phyloP scores from a whole-genome alignment of 441 rosid genomes.

The Syzygium syzygioides region DNA sequence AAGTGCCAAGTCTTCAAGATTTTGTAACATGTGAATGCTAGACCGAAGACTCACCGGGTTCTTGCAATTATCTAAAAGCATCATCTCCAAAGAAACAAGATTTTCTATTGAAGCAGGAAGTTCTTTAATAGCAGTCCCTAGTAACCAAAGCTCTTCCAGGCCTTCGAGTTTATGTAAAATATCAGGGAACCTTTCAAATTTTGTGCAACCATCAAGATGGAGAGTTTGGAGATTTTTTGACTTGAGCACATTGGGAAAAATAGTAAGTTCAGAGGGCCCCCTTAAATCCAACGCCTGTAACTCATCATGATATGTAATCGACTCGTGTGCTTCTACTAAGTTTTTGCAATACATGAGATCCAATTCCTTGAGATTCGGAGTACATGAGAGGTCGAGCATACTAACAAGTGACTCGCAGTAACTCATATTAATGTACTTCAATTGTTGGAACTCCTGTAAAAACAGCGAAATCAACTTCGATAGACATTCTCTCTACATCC shows the following conservation, averaged over 20 bases:
- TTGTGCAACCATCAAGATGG: not conserved
- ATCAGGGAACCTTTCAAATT: not conserved
- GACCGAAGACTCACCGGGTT: not conserved
- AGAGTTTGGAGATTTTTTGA: not conserved
- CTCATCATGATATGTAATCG: not conserved
- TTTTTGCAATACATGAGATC: fast-evolving
- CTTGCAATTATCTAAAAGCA: not conserved
- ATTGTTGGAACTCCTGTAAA: not conserved
- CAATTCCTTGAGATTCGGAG: not conserved
- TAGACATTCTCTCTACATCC: not conserved
- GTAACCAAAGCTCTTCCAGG: fast-evolving
- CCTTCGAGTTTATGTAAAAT: not conserved
- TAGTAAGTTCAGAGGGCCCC: not conserved
- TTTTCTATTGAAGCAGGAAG: not conserved
- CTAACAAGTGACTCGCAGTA: not conserved
- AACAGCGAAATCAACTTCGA: not conserved
- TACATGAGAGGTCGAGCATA: not conserved
- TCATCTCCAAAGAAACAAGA: not conserved
- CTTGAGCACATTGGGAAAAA: not conserved
- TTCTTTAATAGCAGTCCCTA: not conserved
- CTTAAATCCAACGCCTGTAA: not conserved
- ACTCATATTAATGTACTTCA: not conserved
- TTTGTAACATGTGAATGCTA: not conserved
- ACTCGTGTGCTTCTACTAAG: not conserved
- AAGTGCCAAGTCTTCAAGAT: fast-evolving